phyloP scores from a whole-genome alignment of 805 yeast genomes.

The Lachancea thermotolerans region DNA sequence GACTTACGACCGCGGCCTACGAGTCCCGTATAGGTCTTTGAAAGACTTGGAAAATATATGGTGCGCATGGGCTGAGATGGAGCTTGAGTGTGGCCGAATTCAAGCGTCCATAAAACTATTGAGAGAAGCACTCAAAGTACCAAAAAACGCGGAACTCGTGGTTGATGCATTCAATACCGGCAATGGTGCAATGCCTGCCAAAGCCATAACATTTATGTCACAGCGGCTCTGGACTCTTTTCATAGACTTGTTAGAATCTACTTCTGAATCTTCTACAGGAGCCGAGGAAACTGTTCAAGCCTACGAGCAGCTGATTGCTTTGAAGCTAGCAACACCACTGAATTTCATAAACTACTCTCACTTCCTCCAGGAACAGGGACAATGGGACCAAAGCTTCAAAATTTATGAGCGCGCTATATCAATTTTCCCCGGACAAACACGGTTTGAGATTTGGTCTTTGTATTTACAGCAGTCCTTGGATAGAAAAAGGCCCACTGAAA shows the following conservation, averaged over 20 bases:
- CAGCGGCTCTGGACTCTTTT: slow-evolving; percentile 66
- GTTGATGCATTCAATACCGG: slow-evolving; percentile 16
- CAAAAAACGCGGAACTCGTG: slow-evolving; percentile 28
- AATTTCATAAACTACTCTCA: slow-evolving; percentile 60
- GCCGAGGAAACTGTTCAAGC: slow-evolving; percentile 37
- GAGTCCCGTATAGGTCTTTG: slow-evolving; percentile 58
- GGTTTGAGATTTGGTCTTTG: slow-evolving; percentile 63
- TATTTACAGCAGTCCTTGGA: slow-evolving; percentile 51
- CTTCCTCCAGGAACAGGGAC: slow-evolving; percentile 45
- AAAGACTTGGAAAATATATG: slow-evolving; percentile 66
- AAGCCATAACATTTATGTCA: slow-evolving; percentile 53
- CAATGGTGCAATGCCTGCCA: slow-evolving; percentile 39
- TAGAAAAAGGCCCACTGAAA: slow-evolving; percentile 37
- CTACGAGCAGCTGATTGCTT: slow-evolving; percentile 48
- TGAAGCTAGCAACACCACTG: slow-evolving; percentile 64
- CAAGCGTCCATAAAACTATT: slow-evolving; percentile 39
- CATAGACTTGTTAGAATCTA: slow-evolving; percentile 55
- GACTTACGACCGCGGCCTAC: slow-evolving; percentile 56
- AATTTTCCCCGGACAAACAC: slow-evolving; percentile 47
- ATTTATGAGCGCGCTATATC: slow-evolving; percentile 64
- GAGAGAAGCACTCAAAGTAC: slow-evolving; percentile 37
- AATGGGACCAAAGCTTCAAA: slow-evolving; percentile 39
- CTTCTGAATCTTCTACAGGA: slow-evolving; percentile 25
- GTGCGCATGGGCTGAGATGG: slow-evolving; percentile 70
- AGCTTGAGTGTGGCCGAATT: slow-evolving; percentile 43